These are phyloP conservation scores for Flaveria sonorensis DNA, from an alignment of 129 eudicot species.

Conservation along the genomic window DNA sequence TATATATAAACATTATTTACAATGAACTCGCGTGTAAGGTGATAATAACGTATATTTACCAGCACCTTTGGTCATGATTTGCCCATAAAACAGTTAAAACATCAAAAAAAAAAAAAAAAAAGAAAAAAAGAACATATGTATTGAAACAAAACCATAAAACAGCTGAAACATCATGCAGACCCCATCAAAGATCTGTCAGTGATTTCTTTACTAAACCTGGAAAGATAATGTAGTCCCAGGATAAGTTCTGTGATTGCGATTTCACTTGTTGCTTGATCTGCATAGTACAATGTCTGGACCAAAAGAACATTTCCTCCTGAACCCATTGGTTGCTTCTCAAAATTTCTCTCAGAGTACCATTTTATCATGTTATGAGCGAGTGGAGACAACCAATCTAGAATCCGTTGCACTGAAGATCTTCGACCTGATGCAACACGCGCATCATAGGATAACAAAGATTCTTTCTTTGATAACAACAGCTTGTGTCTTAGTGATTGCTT, in stretches of 20 bases:
- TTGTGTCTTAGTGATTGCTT: constrained; percentile 58
- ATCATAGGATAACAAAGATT: constrained; percentile 49
- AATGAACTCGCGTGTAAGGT: not conserved
- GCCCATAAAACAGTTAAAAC: constrained; percentile 6
- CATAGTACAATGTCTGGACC: constrained; percentile 84
- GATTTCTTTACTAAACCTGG: constrained; percentile 49
- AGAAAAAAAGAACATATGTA: not conserved
- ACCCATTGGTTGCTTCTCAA: constrained; percentile 69
- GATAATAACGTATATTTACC: not conserved
- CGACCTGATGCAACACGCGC: constrained; percentile 59
- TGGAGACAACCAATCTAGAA: constrained; percentile 91
- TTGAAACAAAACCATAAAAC: not conserved
- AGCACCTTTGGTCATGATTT: not conserved
- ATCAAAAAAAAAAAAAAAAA: not conserved
- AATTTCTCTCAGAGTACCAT: constrained; percentile 88
- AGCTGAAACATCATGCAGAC: constrained; percentile 35
- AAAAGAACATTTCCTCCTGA: constrained; percentile 61
- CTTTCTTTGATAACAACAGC: constrained; percentile 42
- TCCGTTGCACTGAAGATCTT: constrained; percentile 52
- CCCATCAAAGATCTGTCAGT: constrained; percentile 45
- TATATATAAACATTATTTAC: constrained; percentile 12
- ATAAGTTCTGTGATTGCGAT: constrained; percentile 74
- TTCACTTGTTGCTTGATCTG: constrained; percentile 68
- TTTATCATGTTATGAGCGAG: constrained; percentile 88
- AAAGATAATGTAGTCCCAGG: constrained; percentile 79